Evolutionary conservation across 305 asterid genomes (phyloP).

Genomic region (Fraxinus floribunda): DNA sequence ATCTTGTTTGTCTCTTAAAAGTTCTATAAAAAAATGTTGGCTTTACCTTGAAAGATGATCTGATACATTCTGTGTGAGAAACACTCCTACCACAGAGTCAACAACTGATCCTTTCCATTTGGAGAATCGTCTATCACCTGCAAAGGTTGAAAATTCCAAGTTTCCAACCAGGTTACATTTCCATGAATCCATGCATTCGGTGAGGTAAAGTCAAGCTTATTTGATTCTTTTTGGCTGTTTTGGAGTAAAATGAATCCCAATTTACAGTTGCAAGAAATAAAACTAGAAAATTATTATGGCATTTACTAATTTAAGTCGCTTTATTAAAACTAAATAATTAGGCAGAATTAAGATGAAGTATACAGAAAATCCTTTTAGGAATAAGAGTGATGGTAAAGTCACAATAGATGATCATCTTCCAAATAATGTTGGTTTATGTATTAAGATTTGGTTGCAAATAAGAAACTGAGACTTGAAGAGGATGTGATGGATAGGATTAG

Average conservation of each 20-base stretch:
- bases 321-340: conserved; percentile 12
- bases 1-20: conserved; percentile 8
- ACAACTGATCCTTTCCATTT: conserved; percentile 98
- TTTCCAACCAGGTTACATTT: conserved; percentile 7
- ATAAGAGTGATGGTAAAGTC: not conserved
- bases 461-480: not conserved
- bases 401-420: not conserved
- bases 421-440: not conserved
- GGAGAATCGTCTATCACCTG: conserved; percentile 94
- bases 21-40: conserved; percentile 1
- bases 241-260: conserved; percentile 10
- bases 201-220: conserved; percentile 16
- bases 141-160: conserved; percentile 17
- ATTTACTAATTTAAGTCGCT: conserved; percentile 1
- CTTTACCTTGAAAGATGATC: conserved; percentile 94
- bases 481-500: not conserved
- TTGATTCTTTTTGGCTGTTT: not conserved
- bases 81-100: conserved; percentile 95
- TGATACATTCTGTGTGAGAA: conserved; percentile 93
- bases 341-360: not conserved
- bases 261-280: conserved; percentile 6
- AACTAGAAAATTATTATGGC: conserved; percentile 12
- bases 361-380: not conserved
- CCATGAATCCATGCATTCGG: conserved; percentile 3
- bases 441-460: not conserved